Percentiles rank a stretch among this genome's conserved stretches.
These are phyloP conservation scores for Colletotrichum falcatum DNA, from an alignment of 2,329 filamentous ascomycete genomes.

Conservation along the genomic window DNA sequence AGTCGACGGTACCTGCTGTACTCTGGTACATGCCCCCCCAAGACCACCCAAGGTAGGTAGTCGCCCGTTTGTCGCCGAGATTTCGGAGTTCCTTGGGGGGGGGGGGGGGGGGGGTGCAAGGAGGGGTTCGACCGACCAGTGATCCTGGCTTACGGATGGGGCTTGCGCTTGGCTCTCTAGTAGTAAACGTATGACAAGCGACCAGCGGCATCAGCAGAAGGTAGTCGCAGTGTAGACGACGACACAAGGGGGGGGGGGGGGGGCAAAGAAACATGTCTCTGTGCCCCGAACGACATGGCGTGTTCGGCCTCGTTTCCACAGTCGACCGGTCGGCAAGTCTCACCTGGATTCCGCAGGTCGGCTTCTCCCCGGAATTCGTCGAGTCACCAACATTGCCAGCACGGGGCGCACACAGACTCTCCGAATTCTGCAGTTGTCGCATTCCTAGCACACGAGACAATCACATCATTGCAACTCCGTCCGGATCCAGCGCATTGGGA, in stretches of 20 bases:
- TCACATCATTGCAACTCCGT: conserved; percentile 37
- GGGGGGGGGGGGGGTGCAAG: conserved; percentile 16
- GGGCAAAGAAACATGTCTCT: conserved; percentile 15
- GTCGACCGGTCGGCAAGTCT: conserved; percentile 9
- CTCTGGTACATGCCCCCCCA: conserved; percentile 17
- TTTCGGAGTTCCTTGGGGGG: conserved; percentile 35
- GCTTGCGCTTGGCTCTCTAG: conserved; percentile 37
- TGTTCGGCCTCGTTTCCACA: conserved; percentile 19
- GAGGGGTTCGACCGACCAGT: conserved; percentile 29
- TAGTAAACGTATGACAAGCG: conserved; percentile 34
- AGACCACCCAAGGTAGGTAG: conserved; percentile 2
- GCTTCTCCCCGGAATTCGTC: conserved; percentile 18
- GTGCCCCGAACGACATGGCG: conserved; percentile 19
- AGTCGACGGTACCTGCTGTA: conserved; percentile 1
- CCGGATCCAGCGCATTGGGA: conserved; percentile 39
- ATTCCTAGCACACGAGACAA: conserved; percentile 39
- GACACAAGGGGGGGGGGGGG: background rate
- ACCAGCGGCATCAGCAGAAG: conserved; percentile 11
- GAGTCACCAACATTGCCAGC: background rate
- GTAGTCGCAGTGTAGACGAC: background rate
- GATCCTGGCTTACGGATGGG: conserved; percentile 34
- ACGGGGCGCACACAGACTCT: conserved; percentile 6
- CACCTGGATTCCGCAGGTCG: background rate
- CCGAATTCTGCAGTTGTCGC: conserved; percentile 19
- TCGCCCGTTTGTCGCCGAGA: conserved; percentile 38